Conservation (phyloP, 768 basidiomycete genomes). For the Pluteus cervinus region DNA sequence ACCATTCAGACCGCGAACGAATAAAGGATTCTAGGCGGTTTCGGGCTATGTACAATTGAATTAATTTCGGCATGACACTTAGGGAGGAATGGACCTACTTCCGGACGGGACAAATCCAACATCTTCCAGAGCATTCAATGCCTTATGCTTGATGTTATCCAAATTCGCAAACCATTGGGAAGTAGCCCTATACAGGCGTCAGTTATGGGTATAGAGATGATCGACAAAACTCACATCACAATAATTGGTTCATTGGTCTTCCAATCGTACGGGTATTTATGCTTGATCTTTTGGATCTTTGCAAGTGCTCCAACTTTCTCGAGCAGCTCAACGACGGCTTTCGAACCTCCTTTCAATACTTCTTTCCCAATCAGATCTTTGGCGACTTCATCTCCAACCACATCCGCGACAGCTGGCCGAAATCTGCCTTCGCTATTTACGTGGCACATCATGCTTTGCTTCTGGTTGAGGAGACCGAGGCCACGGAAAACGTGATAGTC, state of each 20-base stretch:
- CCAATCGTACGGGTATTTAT: conserved; percentile 97
- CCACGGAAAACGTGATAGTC: conserved; percentile 79
- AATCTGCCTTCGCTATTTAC: conserved; percentile 77
- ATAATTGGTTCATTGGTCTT: conserved; percentile 91
- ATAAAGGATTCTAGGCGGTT: conserved; percentile 87
- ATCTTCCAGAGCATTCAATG: conserved; percentile 57
- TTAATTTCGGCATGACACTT: background rate
- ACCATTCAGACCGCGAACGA: conserved; percentile 92
- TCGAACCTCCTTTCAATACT: conserved; percentile 70
- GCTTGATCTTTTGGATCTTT: conserved; percentile 66
- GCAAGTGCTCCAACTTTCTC: conserved; percentile 50
- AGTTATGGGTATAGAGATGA: background rate
- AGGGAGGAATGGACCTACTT: conserved; percentile 40
- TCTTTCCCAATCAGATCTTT: conserved; percentile 54
- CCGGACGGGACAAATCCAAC: conserved; percentile 73
- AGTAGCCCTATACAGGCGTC: conserved; percentile 48
- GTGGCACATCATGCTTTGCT: conserved; percentile 63
- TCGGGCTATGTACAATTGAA: conserved; percentile 45
- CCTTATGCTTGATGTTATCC: conserved; percentile 73
- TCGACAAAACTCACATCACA: conserved; percentile 53
- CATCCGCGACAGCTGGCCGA: conserved; percentile 46
- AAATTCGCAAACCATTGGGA: conserved; percentile 98
- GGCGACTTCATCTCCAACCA: conserved; percentile 46
- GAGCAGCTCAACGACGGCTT: conserved; percentile 59
- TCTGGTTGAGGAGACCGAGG: conserved; percentile 40